These are phyloP conservation scores for Amanita phalloides DNA, from an alignment of 768 basidiomycete species.

Conservation along the genomic window DNA sequence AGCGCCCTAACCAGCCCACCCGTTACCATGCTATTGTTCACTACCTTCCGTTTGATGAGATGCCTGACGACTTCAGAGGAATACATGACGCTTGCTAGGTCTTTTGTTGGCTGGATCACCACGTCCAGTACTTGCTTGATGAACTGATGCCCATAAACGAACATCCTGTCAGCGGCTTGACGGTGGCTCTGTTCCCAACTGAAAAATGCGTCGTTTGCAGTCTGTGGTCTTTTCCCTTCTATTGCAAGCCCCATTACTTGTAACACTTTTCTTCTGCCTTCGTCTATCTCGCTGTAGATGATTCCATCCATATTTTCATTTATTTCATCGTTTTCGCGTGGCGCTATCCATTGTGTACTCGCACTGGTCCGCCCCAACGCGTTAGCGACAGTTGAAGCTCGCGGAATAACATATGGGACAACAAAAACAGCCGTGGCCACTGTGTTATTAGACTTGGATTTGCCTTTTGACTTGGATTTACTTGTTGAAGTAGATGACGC, in stretches of 20 bases:
- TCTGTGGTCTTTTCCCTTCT: constrained; percentile 30
- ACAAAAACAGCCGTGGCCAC: constrained; percentile 36
- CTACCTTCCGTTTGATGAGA: constrained; percentile 44
- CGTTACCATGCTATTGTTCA: constrained; percentile 53
- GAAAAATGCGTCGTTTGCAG: constrained; percentile 50
- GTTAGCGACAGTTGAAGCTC: constrained; percentile 46
- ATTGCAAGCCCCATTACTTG: constrained; percentile 28
- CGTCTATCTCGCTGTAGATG: background rate
- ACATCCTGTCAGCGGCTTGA: constrained; percentile 6
- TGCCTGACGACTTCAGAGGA: constrained; percentile 44
- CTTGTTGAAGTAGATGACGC: background rate
- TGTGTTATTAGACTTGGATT: constrained; percentile 9
- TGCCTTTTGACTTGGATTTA: background rate
- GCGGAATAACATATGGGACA: constrained; percentile 43
- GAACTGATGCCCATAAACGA: constrained; percentile 30
- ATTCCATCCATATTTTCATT: background rate
- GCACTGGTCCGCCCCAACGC: constrained; percentile 11
- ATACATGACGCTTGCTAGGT: constrained; percentile 27
- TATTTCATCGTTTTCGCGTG: background rate
- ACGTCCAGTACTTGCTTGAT: constrained; percentile 48
- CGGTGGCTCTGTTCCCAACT: constrained; percentile 38
- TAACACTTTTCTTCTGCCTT: constrained; percentile 20
- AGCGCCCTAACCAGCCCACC: constrained; percentile 47
- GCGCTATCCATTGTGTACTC: background rate
- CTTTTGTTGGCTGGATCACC: constrained; percentile 32